Base-by-base conservation (phyloP, 768 basidiomycete genomes). In the Mrakia frigida region DNA sequence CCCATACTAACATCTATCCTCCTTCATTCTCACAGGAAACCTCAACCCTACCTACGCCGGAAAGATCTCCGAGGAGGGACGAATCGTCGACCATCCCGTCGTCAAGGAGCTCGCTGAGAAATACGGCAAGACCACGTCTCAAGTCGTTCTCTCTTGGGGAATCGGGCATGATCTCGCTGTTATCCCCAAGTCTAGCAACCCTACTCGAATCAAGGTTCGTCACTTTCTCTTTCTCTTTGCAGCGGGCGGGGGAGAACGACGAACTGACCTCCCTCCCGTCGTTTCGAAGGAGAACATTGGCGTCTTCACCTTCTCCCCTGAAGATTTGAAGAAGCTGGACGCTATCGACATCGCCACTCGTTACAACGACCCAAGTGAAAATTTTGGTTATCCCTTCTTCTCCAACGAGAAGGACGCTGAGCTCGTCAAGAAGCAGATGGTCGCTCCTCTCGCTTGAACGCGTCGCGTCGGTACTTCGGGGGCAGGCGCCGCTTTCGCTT, bases 381-480 rank as follows among this genome's bases (percentile, higher is more conserved):
- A 70, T 35, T 75, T 75, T 23, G 74, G 74, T 3, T 75, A 70
- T 37, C 39, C 67, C 37, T 69, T 70, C 52, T 69, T 75, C 56
- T 16, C 6, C 31, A 68, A 41, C 67, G 67, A 70, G 67, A 75
- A 75, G 74, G 21, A 53, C 14, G 37, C 50, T 4, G 74, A 69
- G 37, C 43, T 56, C 25, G 74, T 75, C 67, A 75, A 69, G 74
- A 75, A 75, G 74, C 67, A 75, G 74, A 75, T 65, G 73, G 41
- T 74, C 33, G 65, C 33, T 39, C 35, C 33, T 3, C 6, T 68
- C 9, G 39, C 18, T 7, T 68, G 37, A 37, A 43, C 31, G 61
- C 35, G 5, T 37, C 21, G n/a, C 21, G n/a, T 31, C 14, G n/a
- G 35, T 3, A 6, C 61, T 63, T 63, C 9, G 56, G n/a, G 25